Conservation (phyloP, 306 rosid species). For the Prunus kanzakura region DNA sequence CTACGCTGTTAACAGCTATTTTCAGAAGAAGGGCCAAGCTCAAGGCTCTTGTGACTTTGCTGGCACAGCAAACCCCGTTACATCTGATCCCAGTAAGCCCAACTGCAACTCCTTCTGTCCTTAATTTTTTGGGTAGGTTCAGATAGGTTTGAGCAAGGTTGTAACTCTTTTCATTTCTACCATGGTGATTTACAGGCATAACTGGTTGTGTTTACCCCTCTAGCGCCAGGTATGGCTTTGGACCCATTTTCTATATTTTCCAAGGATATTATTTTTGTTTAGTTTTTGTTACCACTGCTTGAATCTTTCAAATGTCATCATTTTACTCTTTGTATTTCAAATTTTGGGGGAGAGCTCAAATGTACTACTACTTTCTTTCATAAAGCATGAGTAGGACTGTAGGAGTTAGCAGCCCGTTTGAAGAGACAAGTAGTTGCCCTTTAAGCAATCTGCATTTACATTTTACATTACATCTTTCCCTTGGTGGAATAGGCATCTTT, state of each 20-base stretch:
- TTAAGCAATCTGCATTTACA: neutral
- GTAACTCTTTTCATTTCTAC: neutral
- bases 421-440: neutral
- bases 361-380: neutral
- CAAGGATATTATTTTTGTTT: neutral
- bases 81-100: slow-evolving; percentile 71
- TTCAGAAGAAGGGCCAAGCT: slow-evolving; percentile 69
- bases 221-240: slow-evolving; percentile 58
- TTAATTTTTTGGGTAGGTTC: neutral
- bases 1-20: slow-evolving; percentile 82
- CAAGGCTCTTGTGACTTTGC: slow-evolving; percentile 75
- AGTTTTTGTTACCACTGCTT: neutral
- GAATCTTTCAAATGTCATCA: neutral
- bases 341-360: neutral
- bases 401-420: neutral
- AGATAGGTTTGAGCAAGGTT: neutral
- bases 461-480: neutral
- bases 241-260: neutral
- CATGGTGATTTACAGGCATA: slow-evolving; percentile 44
- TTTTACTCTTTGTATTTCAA: neutral
- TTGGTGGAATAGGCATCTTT: slow-evolving; percentile 17
- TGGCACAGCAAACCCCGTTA: slow-evolving; percentile 42
- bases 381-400: neutral
- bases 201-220: slow-evolving; percentile 71
- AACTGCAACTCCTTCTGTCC: too few species aligned